Conservation (phyloP, 306 rosid genomes). For the Castanea mollissima region DNA sequence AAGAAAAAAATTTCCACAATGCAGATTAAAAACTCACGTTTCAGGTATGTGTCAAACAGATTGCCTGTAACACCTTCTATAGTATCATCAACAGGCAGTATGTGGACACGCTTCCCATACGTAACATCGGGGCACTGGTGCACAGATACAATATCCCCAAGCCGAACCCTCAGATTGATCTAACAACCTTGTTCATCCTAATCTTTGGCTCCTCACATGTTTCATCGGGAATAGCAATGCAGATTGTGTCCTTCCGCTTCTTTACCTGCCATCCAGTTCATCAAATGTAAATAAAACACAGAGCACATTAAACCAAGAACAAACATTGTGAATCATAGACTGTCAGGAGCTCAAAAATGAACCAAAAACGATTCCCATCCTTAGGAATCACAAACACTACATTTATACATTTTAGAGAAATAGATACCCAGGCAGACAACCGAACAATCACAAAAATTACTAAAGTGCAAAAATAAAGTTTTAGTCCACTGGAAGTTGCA, state of each 20-base stretch:
- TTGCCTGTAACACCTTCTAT: slow-evolving; percentile 57
- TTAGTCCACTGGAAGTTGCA: background rate
- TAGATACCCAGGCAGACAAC: background rate
- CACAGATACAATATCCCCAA: slow-evolving; percentile 59
- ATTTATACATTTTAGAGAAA: background rate
- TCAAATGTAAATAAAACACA: background rate
- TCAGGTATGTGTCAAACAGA: slow-evolving; percentile 55
- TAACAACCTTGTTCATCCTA: slow-evolving; percentile 58
- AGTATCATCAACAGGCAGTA: slow-evolving; percentile 53
- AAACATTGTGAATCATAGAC: background rate
- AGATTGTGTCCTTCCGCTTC: slow-evolving; percentile 51
- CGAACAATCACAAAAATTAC: too few relatives aligned
- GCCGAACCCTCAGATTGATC: slow-evolving; percentile 55
- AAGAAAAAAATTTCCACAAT: background rate
- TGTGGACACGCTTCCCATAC: slow-evolving; percentile 55
- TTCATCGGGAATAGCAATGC: slow-evolving; percentile 57
- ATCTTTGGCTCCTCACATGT: slow-evolving; percentile 49
- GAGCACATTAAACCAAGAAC: background rate
- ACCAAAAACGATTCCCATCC: background rate
- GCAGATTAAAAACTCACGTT: slow-evolving; percentile 38
- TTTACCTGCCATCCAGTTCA: slow-evolving; percentile 38
- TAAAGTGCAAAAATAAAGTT: too few relatives aligned
- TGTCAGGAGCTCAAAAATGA: background rate
- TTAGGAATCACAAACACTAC: background rate
- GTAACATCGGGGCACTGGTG: slow-evolving; percentile 55